Conservation (phyloP, 2,329 filamentous ascomycete species). For the Aspergillus nomiae region DNA sequence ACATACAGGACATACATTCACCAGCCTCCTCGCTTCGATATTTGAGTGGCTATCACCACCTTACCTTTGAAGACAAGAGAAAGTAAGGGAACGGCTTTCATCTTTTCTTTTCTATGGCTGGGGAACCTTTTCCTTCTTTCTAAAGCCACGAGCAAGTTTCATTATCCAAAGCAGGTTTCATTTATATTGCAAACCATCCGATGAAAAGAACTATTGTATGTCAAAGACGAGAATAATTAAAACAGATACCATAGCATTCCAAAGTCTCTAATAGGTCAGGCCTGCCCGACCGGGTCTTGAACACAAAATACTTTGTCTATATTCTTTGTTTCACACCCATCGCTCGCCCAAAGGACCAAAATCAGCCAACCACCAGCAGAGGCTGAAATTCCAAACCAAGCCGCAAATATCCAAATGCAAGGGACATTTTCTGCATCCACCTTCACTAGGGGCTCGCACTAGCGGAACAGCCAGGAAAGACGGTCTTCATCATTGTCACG, state of each 20-base stretch:
- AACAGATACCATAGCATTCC: neutral
- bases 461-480: constrained; percentile 14
- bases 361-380: neutral
- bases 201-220: neutral
- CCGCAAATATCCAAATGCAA: constrained; percentile 10
- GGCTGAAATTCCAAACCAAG: neutral
- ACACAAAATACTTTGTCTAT: neutral
- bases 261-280: neutral
- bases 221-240: neutral
- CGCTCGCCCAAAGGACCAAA: neutral
- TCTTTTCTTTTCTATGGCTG: neutral
- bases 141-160: neutral
- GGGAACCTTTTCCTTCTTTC: neutral
- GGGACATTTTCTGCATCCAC: neutral
- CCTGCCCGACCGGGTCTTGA: neutral
- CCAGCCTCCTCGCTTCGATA: neutral
- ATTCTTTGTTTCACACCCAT: neutral
- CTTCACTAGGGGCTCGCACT: neutral
- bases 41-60: neutral
- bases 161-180: neutral
- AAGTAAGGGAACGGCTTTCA: neutral
- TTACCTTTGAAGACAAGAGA: neutral
- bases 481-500: constrained; percentile 24
- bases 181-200: neutral
- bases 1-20: neutral